phyloP scores from a whole-genome alignment of 108 stramenopile genomes.

The Chaetoceros muelleri region DNA sequence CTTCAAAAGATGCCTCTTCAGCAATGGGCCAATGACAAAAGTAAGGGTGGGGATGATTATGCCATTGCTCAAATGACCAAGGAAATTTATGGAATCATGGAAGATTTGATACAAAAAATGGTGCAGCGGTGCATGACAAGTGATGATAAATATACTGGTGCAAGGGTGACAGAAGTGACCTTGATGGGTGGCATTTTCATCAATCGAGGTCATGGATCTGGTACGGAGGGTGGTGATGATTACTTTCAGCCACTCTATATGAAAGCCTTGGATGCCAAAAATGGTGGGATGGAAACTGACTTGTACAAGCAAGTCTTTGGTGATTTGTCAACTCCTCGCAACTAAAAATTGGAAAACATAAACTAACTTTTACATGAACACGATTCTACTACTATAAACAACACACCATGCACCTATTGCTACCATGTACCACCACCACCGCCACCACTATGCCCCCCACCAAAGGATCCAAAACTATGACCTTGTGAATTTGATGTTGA shows the following conservation, averaged over 20 bases:
- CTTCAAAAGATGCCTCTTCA: not conserved
- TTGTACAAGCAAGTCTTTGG: slow-evolving; percentile 6
- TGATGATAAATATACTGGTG: not conserved
- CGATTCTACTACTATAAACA: too few species aligned
- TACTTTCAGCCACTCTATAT: slow-evolving; percentile 6
- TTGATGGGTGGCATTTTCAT: slow-evolving; percentile 5
- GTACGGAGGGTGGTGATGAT: slow-evolving; percentile 6
- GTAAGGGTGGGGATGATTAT: not conserved
- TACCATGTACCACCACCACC: slow-evolving; percentile 9
- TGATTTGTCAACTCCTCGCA: slow-evolving; percentile 5
- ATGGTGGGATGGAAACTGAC: not conserved
- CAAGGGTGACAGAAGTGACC: not conserved
- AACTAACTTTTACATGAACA: too few species aligned
- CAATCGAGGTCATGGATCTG: slow-evolving; percentile 6
- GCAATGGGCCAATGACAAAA: not conserved
- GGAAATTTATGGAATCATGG: not conserved
- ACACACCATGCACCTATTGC: too few species aligned
- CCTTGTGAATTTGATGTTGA: not conserved
- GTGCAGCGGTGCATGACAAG: not conserved
- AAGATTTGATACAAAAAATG: not conserved
- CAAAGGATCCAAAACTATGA: slow-evolving; percentile 6
- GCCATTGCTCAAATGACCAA: not conserved
- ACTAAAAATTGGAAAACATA: too few species aligned
- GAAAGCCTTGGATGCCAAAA: not conserved
- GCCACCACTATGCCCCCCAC: slow-evolving; percentile 26